Evolutionary conservation across 306 rosid species (phyloP).

Genomic region (Cyclanthera cordifolia): DNA sequence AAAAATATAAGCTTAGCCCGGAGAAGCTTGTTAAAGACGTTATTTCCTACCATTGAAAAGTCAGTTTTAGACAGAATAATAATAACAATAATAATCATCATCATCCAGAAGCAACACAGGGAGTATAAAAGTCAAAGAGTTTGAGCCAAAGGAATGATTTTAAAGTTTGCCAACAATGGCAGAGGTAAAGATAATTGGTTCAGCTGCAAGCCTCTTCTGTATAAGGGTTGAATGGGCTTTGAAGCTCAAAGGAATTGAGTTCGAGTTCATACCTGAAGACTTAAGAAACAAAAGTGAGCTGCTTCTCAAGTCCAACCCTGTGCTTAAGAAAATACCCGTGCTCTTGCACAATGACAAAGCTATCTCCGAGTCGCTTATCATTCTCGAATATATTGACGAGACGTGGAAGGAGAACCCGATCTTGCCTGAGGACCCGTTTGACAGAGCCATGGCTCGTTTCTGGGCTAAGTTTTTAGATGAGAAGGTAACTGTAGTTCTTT

Average conservation of each 20-base stretch:
- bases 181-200: slow-evolving; percentile 20
- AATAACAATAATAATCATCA: neutral
- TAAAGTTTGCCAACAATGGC: slow-evolving; percentile 10
- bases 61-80: too few species aligned
- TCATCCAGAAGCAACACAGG: neutral
- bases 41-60: too few species aligned
- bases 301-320: slow-evolving; percentile 42
- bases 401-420: slow-evolving; percentile 27
- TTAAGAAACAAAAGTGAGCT: slow-evolving; percentile 31
- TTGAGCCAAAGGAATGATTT: neutral
- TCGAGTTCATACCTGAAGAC: slow-evolving; percentile 29
- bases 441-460: slow-evolving; percentile 8
- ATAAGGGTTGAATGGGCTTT: slow-evolving; percentile 29
- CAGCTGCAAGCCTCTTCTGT: slow-evolving; percentile 16
- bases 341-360: slow-evolving; percentile 37
- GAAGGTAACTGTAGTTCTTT: slow-evolving; percentile 15
- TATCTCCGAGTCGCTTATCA: slow-evolving; percentile 37
- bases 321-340: slow-evolving; percentile 45
- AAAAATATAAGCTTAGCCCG: too few species aligned
- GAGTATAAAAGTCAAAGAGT: neutral
- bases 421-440: slow-evolving; percentile 17
- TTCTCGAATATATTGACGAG: slow-evolving; percentile 46
- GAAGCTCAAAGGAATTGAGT: slow-evolving; percentile 35
- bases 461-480: slow-evolving; percentile 21
- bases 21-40: too few species aligned